These are phyloP conservation scores for Vitellaria paradoxa DNA, from an alignment of 179 eudicot genomes.

Conservation along the genomic window DNA sequence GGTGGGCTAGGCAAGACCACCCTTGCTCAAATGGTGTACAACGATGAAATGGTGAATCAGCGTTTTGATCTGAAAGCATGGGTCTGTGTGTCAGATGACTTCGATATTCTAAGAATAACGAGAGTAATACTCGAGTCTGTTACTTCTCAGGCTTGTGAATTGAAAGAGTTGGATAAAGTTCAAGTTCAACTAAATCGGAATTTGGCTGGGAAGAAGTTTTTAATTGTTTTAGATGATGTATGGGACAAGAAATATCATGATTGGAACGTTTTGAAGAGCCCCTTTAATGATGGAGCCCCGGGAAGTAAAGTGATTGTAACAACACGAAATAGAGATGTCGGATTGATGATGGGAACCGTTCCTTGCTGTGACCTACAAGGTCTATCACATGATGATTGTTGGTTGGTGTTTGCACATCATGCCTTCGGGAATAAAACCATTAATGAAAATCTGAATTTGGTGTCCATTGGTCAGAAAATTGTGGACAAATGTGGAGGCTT, in stretches of 20 bases:
- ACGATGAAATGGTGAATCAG: slow-evolving; percentile 7
- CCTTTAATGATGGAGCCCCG: background rate
- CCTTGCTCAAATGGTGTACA: slow-evolving; percentile 19
- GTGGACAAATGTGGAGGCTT: slow-evolving; percentile 22
- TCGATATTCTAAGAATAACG: slow-evolving; percentile 14
- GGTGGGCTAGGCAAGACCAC: slow-evolving; percentile 20
- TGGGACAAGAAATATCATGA: slow-evolving; percentile 13
- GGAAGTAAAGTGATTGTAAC: slow-evolving; percentile 27
- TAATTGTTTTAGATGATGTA: slow-evolving; percentile 25
- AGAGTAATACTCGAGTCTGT: slow-evolving; percentile 16
- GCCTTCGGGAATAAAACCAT: background rate
- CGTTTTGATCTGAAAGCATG: slow-evolving; percentile 19
- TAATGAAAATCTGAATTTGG: background rate
- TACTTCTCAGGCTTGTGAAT: background rate
- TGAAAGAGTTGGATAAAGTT: background rate
- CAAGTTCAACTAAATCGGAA: background rate
- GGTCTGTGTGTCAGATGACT: slow-evolving; percentile 22
- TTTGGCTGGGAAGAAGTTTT: slow-evolving; percentile 6
- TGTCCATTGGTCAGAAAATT: slow-evolving; percentile 13
- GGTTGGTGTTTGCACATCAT: slow-evolving; percentile 19
- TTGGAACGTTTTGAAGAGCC: slow-evolving; percentile 11
- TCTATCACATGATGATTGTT: slow-evolving; percentile 17
- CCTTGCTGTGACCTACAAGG: background rate
- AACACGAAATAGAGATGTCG: slow-evolving; percentile 6
- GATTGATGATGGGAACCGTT: background rate